These are phyloP conservation scores for Mimosa pudica DNA, from an alignment of 306 rosid species.

Conservation along the genomic window DNA sequence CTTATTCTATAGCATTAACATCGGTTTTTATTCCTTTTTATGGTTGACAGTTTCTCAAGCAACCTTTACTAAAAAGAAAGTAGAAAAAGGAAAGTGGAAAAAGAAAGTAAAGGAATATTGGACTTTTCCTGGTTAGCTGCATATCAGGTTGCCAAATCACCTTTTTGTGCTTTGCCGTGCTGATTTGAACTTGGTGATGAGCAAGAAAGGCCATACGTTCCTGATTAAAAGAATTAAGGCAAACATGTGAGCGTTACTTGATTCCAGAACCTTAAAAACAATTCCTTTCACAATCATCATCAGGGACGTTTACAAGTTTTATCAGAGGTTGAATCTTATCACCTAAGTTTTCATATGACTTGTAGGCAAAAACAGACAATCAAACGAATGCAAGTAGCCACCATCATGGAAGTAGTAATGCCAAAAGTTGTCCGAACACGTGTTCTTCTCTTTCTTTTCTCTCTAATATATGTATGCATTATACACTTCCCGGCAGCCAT, in stretches of 20 bases:
- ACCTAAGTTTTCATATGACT: constrained; percentile 35
- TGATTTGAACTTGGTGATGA: constrained; percentile 20
- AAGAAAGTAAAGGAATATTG: background rate
- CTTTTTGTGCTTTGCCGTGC: constrained; percentile 29
- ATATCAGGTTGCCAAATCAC: constrained; percentile 14
- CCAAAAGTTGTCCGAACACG: constrained; percentile 35
- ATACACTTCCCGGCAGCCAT: constrained; percentile 28
- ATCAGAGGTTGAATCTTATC: constrained; percentile 31
- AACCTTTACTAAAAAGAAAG: constrained; percentile 22
- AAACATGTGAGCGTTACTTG: background rate
- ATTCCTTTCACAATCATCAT: constrained; percentile 12
- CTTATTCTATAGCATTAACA: background rate
- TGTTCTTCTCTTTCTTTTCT: no score
- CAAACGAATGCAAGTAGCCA: constrained; percentile 44
- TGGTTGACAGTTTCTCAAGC: constrained; percentile 32
- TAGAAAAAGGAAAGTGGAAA: background rate
- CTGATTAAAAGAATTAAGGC: background rate
- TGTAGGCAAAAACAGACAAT: constrained; percentile 18
- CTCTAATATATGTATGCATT: background rate
- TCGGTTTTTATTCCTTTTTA: background rate
- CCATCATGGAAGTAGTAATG: constrained; percentile 35
- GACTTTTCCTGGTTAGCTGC: constrained; percentile 30
- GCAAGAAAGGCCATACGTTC: background rate
- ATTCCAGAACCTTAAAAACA: constrained; percentile 34
- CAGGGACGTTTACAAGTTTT: background rate